Percentiles rank a stretch among this genome's conserved stretches.
phyloP scores from a whole-genome alignment of 345 rosid genomes.

The Ceriops decandra region DNA sequence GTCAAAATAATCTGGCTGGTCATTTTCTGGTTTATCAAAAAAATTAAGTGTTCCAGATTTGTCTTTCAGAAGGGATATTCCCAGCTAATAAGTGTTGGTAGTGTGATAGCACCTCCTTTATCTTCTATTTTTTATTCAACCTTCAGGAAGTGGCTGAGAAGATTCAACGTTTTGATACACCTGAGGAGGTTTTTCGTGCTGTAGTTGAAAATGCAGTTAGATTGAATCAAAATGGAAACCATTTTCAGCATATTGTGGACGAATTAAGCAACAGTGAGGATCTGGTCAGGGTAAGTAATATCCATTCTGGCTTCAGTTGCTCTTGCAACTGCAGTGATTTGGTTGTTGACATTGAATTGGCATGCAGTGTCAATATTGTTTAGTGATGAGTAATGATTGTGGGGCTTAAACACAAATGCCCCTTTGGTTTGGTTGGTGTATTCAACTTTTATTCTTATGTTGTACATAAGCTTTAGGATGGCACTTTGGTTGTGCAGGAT shows the following conservation, averaged over 20 bases:
- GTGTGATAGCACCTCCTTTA: neutral
- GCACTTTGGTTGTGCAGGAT: conserved; percentile 43
- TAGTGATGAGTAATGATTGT: too few species aligned
- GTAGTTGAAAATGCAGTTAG: conserved; percentile 53
- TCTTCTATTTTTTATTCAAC: conserved; percentile 23
- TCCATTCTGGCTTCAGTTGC: neutral
- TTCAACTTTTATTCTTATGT: neutral
- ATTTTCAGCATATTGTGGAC: conserved; percentile 39
- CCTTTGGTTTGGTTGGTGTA: neutral
- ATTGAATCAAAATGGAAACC: conserved; percentile 26
- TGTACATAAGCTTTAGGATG: neutral
- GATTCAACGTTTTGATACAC: conserved; percentile 48
- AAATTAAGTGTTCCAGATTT: neutral
- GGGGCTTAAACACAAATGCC: neutral
- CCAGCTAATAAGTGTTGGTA: too few species aligned
- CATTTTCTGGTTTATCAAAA: neutral
- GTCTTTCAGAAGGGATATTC: neutral
- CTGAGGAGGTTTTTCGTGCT: conserved; percentile 54
- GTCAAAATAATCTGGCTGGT: neutral
- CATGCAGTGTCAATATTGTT: neutral
- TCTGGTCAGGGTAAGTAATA: conserved; percentile 52
- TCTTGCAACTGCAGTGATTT: neutral
- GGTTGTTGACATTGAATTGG: neutral
- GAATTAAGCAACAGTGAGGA: conserved; percentile 55
- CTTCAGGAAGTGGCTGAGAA: conserved; percentile 47